Evolutionary conservation across 306 rosid species (phyloP).

Genomic region (Parietaria judaica): DNA sequence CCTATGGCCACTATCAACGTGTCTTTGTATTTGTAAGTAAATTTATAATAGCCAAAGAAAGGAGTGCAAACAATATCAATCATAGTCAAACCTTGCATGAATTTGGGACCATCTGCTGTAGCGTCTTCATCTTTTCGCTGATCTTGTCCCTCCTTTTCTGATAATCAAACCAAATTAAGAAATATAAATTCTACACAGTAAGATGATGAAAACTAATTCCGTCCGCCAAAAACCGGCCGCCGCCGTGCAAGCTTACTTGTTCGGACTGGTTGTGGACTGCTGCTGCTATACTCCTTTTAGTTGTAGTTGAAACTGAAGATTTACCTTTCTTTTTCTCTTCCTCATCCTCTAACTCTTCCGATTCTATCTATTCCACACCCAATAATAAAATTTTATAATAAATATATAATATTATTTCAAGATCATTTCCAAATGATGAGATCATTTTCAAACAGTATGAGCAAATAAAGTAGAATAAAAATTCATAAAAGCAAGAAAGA

Average conservation of each 20-base stretch:
- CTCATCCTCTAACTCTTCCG: conserved; percentile 25
- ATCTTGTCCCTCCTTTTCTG: conserved; percentile 98
- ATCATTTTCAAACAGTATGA: too few relatives aligned
- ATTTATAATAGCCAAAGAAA: too few relatives aligned
- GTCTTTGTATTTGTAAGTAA: too few relatives aligned
- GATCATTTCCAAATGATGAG: too few relatives aligned
- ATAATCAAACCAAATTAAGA: background rate
- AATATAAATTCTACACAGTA: background rate
- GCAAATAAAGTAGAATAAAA: background rate
- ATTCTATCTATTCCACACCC: conserved; percentile 29
- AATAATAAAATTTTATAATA: background rate
- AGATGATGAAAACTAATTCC: background rate
- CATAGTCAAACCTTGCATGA: conserved; percentile 73
- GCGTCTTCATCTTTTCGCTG: conserved; percentile 89
- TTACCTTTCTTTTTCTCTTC: conserved; percentile 34
- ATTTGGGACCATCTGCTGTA: conserved; percentile 97
- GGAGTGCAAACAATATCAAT: too few relatives aligned
- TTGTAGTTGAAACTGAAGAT: conserved; percentile 50
- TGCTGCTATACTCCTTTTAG: conserved; percentile 80
- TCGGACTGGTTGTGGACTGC: conserved; percentile 94
- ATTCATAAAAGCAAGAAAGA: too few relatives aligned
- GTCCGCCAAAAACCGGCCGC: too few relatives aligned
- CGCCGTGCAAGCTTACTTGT: conserved; percentile 34
- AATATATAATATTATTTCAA: too few relatives aligned
- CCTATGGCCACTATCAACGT: too few relatives aligned